Base-by-base conservation (phyloP, 2,329 filamentous ascomycete genomes). In the Nigrospora oryzae region DNA sequence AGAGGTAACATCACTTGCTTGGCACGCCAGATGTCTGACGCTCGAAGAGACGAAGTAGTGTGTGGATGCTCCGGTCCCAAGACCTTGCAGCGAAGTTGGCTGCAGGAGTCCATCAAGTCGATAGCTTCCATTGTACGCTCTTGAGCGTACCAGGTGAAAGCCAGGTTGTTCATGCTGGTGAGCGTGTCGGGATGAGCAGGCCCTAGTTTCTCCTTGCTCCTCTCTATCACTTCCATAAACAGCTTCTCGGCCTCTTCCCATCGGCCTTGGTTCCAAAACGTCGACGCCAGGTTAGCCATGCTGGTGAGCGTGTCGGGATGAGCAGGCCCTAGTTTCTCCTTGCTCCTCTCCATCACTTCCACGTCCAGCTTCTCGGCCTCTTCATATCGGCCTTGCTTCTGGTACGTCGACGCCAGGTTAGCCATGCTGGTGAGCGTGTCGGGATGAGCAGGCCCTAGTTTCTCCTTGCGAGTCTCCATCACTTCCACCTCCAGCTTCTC, bases 171-270 rank as follows among this genome's bases (percentile, higher is more conserved):
- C 31, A 46, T 46, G 40, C 45, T 46, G 31, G 14, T 40, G 3
- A 46, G 41, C 40, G 45, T 46, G 31, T 13, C 2, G 12, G 41
- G 41, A 44, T 44, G 37, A 23, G 38, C 38, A 4, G 12, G n/a
- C 11, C 41, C 45, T 10, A 46, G 36, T 31, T 32, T 40, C 32
- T 12, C 3, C 17, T 36, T 44, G 17, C 33, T 14, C 16, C 19
- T 41, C 30, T 47, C 42, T 23, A 47, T 38, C 33, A 41, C 37
- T 37, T 44, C 28, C 32, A 41, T 13, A 13, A 30, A 16, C 28
- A 47, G 38, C 42, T 41, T 41, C 35, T 44, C 42, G 23, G 45
- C 45, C 31, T 32, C 38, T 5, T 44, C 38, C 34, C 33, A 44
- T 31, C 45, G 41, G 16, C 45, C 45, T 31, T 43, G 36, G 10